These are phyloP conservation scores for Linum tenue DNA, from an alignment of 345 rosid species.

Conservation along the genomic window DNA sequence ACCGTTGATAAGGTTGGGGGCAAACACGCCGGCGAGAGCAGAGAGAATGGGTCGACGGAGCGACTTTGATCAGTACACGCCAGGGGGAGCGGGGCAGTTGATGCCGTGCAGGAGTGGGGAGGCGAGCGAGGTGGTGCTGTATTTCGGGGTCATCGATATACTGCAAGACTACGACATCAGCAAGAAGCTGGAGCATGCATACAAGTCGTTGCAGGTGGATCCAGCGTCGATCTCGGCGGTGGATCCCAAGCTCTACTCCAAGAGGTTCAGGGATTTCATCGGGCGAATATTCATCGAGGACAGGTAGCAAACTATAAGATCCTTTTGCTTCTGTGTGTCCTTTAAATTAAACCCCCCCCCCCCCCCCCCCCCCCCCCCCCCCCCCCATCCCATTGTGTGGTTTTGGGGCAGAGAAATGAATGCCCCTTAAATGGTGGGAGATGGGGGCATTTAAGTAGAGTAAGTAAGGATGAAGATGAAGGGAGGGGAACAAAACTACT, in stretches of 20 bases:
- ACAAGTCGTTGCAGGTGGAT: slow-evolving; percentile 80
- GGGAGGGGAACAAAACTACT: background rate
- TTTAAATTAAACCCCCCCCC: too few relatives aligned
- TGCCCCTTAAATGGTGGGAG: background rate
- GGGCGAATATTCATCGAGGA: slow-evolving; percentile 87
- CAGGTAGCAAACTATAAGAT: slow-evolving; percentile 28
- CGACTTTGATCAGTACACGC: slow-evolving; percentile 71
- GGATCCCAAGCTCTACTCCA: slow-evolving; percentile 91
- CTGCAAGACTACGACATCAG: slow-evolving; percentile 88
- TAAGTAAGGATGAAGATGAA: too few relatives aligned
- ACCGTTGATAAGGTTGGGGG: slow-evolving; percentile 80
- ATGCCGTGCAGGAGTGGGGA: slow-evolving; percentile 54
- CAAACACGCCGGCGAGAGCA: slow-evolving; percentile 97
- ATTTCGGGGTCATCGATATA: slow-evolving; percentile 87
- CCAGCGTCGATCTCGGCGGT: slow-evolving; percentile 92
- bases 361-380: background rate
- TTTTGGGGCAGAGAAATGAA: background rate
- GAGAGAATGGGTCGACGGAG: slow-evolving; percentile 71
- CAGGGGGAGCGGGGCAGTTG: slow-evolving; percentile 50
- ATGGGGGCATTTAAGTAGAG: slow-evolving; percentile 8
- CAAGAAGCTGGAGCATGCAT: slow-evolving; percentile 93
- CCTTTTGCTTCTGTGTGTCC: background rate
- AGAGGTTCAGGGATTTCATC: slow-evolving; percentile 80
- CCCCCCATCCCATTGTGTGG: too few relatives aligned
- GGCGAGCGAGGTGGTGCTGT: slow-evolving; percentile 66